Conservation (phyloP, 1,284 basidiomycete genomes). For the Naganishia sp. region DNA sequence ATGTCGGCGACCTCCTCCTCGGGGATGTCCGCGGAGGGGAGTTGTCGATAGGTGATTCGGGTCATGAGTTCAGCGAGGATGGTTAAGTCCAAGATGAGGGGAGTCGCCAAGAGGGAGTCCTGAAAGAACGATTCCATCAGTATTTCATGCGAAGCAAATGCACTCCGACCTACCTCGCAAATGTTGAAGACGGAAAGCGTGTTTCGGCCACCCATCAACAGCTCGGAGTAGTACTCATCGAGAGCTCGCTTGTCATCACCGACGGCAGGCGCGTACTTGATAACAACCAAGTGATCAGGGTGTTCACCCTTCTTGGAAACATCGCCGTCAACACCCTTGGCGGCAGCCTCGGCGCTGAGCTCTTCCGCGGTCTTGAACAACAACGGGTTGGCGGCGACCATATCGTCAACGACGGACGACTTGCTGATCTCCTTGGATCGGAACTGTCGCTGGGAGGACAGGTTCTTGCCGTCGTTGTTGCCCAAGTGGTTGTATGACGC, state of each 20-base stretch:
- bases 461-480: conserved; percentile 95
- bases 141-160: not conserved
- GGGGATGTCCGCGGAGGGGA: conserved; percentile 38
- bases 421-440: conserved; percentile 98
- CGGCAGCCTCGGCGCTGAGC: conserved; percentile 45
- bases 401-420: conserved; percentile 91
- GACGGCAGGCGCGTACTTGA: conserved; percentile 81
- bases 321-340: conserved; percentile 60
- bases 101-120: conserved; percentile 94
- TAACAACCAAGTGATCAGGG: conserved; percentile 95
- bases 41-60: conserved; percentile 79
- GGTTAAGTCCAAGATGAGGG: conserved; percentile 88
- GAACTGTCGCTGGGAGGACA: conserved; percentile 91
- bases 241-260: conserved; percentile 97
- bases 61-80: conserved; percentile 94
- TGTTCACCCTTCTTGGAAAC: conserved; percentile 63
- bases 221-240: conserved; percentile 97
- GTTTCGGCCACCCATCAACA: conserved; percentile 67
- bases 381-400: conserved; percentile 87
- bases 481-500: conserved; percentile 98
- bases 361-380: conserved; percentile 69
- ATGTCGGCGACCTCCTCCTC: conserved; percentile 55
- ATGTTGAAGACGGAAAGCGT: conserved; percentile 94
- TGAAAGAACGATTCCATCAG: not conserved
- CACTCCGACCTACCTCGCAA: conserved; percentile 68